These are phyloP conservation scores for Albophoma yamanashiensis DNA, from an alignment of 2,329 filamentous ascomycete genomes.

Conservation along the genomic window DNA sequence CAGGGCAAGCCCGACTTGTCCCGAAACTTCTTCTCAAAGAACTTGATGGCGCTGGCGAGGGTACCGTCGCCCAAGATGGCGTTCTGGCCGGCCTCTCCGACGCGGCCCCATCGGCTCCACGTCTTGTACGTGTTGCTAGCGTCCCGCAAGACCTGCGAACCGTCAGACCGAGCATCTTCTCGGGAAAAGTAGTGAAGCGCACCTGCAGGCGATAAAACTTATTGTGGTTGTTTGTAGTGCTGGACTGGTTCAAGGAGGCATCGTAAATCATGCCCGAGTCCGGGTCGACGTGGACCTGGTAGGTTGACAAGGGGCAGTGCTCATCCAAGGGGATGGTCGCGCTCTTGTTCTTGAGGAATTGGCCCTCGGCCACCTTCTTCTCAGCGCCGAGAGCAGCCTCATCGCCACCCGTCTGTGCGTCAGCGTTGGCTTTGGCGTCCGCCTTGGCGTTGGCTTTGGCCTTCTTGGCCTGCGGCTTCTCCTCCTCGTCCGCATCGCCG, in stretches of 20 bases:
- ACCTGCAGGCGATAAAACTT: conserved; percentile 74
- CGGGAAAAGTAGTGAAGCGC: conserved; percentile 7
- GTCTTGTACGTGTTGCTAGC: conserved; percentile 35
- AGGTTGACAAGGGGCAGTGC: conserved; percentile 22
- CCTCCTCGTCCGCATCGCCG: conserved; percentile 11
- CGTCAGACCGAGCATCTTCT: conserved; percentile 2
- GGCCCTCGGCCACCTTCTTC: conserved; percentile 27
- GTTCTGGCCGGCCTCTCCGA: conserved; percentile 48
- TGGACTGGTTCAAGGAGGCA: conserved; percentile 70
- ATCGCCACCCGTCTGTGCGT: conserved; percentile 14
- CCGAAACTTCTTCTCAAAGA: conserved; percentile 53
- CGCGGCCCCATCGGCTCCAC: conserved; percentile 76
- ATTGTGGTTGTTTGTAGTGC: conserved; percentile 62
- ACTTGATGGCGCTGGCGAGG: conserved; percentile 30
- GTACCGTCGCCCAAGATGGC: conserved; percentile 29
- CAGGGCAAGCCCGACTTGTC: conserved; percentile 49
- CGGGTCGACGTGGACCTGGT: conserved; percentile 55
- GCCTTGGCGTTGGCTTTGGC: neutral
- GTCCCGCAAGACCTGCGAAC: conserved; percentile 30
- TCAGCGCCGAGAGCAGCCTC: conserved; percentile 21
- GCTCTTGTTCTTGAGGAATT: conserved; percentile 35
- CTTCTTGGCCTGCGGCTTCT: neutral
- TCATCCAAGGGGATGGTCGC: conserved; percentile 41
- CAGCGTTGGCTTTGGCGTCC: conserved; percentile 19
- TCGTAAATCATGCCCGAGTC: conserved; percentile 59